A percentile compares a stretch with the other conserved stretches of the same genome.
Conservation (phyloP, 169 alveolate species). For the Miamiensis avidus region DNA sequence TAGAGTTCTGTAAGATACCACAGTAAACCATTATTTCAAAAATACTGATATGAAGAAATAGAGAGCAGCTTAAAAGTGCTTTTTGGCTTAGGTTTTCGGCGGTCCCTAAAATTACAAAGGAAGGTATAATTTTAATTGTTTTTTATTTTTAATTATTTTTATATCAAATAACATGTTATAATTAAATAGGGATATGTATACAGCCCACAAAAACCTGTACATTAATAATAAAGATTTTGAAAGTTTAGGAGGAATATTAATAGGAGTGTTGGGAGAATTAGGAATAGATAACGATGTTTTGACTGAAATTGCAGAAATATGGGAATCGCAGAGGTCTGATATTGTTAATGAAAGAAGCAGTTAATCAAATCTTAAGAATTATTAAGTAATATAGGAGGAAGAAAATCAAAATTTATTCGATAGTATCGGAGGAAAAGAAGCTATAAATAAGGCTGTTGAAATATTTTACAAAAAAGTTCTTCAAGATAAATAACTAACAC, state of each 20-base stretch:
- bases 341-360: not conserved
- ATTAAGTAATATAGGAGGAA: not conserved
- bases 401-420: not conserved
- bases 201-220: not conserved
- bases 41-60: not conserved
- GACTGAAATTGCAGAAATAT: not conserved
- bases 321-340: not conserved
- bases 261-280: not conserved
- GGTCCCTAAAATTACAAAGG: not conserved
- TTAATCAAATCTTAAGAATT: no score
- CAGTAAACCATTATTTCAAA: not conserved
- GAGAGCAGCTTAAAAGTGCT: not conserved
- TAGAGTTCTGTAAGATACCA: not conserved
- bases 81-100: not conserved
- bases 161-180: no score
- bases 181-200: not conserved
- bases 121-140: no score
- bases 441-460: constrained; percentile 42
- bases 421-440: constrained; percentile 39
- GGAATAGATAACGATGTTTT: not conserved
- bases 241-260: not conserved
- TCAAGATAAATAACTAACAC: constrained; percentile 31
- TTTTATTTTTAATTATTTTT: no score
- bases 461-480: constrained; percentile 39
- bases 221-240: not conserved